A percentile compares a stretch with the other conserved stretches of the same genome.
phyloP scores from a whole-genome alignment of 176 grass and related monocot genomes.

The Musa schizocarpa region DNA sequence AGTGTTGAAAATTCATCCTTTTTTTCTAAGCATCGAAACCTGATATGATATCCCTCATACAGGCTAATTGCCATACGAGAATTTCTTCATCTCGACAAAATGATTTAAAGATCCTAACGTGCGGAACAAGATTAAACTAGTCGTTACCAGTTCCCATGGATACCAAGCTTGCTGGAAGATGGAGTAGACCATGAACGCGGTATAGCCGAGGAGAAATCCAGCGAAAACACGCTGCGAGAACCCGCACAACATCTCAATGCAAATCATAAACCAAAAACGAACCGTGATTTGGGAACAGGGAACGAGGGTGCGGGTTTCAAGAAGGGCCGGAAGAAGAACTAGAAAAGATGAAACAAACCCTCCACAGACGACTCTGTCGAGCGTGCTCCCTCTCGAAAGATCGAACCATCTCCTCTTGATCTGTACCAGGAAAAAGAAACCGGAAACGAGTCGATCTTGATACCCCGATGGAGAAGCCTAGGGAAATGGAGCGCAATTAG shows the following conservation, averaged over 20 bases:
- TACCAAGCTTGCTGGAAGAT: slow-evolving; percentile 65
- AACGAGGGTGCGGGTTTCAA: too few species aligned
- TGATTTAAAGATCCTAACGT: neutral
- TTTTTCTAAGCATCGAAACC: neutral
- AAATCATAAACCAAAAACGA: neutral
- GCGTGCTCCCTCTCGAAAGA: slow-evolving; percentile 69
- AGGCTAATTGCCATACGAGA: too few species aligned
- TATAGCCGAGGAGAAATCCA: slow-evolving; percentile 54
- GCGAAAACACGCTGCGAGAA: slow-evolving; percentile 58
- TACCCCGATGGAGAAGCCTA: neutral
- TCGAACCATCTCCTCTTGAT: slow-evolving; percentile 84
- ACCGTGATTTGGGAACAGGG: neutral
- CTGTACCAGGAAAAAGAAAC: slow-evolving; percentile 27
- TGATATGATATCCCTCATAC: neutral
- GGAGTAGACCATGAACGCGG: slow-evolving; percentile 58
- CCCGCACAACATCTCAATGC: slow-evolving; percentile 8
- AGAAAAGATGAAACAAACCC: slow-evolving; percentile 11
- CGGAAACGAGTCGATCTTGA: neutral
- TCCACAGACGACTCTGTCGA: slow-evolving; percentile 56
- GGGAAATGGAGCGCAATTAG: neutral
- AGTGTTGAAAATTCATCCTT: neutral
- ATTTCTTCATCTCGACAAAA: neutral
- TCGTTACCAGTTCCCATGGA: slow-evolving; percentile 75
- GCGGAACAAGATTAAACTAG: neutral
- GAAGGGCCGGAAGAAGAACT: neutral